phyloP scores from a whole-genome alignment of 345 rosid species.

The Linum trigynum region DNA sequence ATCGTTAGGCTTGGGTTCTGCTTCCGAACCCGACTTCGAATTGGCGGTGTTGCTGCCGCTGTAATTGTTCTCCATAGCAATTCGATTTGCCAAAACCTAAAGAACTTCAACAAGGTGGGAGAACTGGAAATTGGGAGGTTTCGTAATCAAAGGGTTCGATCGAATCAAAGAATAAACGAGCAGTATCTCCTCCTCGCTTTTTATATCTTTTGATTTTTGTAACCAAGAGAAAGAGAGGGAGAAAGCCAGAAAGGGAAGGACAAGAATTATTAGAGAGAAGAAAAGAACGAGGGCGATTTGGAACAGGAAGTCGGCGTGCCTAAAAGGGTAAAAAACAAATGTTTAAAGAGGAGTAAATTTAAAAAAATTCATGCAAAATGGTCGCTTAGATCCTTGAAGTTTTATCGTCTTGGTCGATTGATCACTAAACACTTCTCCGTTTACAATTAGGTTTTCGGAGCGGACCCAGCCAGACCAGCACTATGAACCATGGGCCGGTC shows the following conservation, averaged over 20 bases:
- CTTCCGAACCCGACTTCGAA: conserved; percentile 10
- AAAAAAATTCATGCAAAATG: neutral
- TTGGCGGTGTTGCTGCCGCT: neutral
- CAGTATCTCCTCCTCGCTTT: neutral
- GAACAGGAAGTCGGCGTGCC: neutral
- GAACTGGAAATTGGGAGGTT: neutral
- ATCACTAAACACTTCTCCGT: too few species aligned
- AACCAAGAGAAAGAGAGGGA: neutral
- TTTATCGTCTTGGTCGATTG: too few species aligned
- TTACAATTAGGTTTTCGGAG: too few species aligned
- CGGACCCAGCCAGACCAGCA: too few species aligned
- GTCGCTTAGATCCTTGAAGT: neutral
- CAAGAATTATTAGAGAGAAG: neutral
- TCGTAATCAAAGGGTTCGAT: neutral
- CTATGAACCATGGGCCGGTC: too few species aligned
- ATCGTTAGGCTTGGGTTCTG: conserved; percentile 17
- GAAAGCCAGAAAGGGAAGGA: neutral
- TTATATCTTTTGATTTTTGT: neutral
- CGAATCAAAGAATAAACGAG: conserved; percentile 7
- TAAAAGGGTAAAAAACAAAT: neutral
- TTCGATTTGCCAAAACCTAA: neutral
- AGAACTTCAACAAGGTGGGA: neutral
- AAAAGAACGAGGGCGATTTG: neutral
- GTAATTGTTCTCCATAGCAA: conserved; percentile 26
- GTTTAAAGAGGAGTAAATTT: neutral